Base-by-base conservation (phyloP, 208 protist genomes). In the Crithidia bombi region DNA sequence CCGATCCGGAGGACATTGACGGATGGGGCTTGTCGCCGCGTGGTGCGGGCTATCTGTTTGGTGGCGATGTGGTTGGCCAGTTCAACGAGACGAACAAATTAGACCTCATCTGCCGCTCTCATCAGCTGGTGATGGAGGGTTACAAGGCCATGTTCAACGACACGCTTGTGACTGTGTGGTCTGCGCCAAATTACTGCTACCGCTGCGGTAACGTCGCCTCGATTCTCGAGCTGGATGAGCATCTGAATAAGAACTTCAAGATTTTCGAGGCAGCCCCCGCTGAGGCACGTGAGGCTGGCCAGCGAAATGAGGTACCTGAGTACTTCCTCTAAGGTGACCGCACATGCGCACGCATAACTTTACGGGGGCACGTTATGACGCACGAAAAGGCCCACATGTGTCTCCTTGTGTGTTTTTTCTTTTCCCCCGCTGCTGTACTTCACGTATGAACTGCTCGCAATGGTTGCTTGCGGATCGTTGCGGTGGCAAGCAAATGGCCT, bases 31-130 rank as follows among this genome's bases (percentile, higher is more conserved):
- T 99, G 28, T 96, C 83, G 36, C 98, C 98, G 35, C 87, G 99
- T 55, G 99, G 99, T 35, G 99, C 99, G 25, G 99, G 99, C 3
- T 99, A 98, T 69, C 85, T 99, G 23, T 99, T 99, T 86, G 99
- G 99, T 46, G 92, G 88, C 33, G 97, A 99, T 72, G 95, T 99
- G 0, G 97, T 99, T 11, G 49, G 79, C 41, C 81, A 91, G 70
- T 99, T 99, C 81, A 98, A 98, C 69, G 69, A 81, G 36, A 90
- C 81, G 15, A 99, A 99, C 84, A 86, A 83, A 25, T 79, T 99
- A 77, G 86, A 97, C 38, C 89, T 99, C 36, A 98, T 99, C 64
- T 91, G 84, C 78, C 87, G 97, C 41, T 94, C 98, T 10, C 98
- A 99, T 71, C 97, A 99, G 82, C 82, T 99, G 23, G 96, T 98